Evolutionary conservation across 495 filamentous ascomycete species (phyloP), one percentile per base, ranked within the genome.

Genomic region (Bathelium albidoporum): DNA sequence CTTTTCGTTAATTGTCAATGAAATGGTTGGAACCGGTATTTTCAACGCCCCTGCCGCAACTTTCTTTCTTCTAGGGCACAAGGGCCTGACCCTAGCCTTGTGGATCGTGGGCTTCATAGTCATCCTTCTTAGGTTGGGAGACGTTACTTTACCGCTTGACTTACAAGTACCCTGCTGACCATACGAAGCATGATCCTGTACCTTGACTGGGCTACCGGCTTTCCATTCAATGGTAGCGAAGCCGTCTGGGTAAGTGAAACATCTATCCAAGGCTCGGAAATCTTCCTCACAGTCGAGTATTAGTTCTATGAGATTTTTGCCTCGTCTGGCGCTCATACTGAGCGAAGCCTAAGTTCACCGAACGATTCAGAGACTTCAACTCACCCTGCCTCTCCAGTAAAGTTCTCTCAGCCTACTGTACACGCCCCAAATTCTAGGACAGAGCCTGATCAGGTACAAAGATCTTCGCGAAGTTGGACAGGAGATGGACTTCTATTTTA

Each of bases 151-250:
- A n/a, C n/a, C n/a, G n/a, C n/a, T n/a, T n/a, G n/a, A n/a, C n/a
- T n/a, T n/a, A n/a, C n/a, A n/a, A n/a, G n/a, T n/a, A n/a, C n/a
- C n/a, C n/a, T n/a, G n/a, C n/a, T n/a, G n/a, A n/a, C n/a, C n/a
- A n/a, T n/a, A n/a, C n/a, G n/a, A n/a, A 66, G 65, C 31, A 65
- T 59, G 5, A 26, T 61, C 44, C 32, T 63, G 3, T 63, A 63
- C 28, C 26, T 63, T 3, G 61, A 63, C 11, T 63, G 20, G 16
- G 61, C 61, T 18, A 18, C 14, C 22, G 53, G 5, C 16, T 32
- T 63, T 60, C 61, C 61, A n/a, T 36, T 61, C 32, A 61, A 45
- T 61, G 61, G 61, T 3, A 44, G 61, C 20, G 61, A 63, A 32
- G 14, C 58, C 31, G 32, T 63, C 18, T 63, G 59, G n/a, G 61